Base-by-base conservation (phyloP, 306 rosid species). In the Dicorynia guianensis region DNA sequence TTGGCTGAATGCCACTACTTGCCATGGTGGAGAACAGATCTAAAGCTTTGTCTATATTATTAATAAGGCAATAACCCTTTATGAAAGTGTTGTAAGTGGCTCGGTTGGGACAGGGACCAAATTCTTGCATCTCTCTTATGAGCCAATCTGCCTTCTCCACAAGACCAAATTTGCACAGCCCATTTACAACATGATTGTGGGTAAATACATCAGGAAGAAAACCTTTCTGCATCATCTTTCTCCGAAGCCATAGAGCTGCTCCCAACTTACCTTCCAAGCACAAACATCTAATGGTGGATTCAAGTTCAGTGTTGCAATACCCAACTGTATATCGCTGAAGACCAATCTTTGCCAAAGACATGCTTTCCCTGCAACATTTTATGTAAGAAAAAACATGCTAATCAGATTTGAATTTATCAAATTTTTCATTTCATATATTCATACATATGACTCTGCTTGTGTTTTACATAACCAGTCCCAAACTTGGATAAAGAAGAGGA, bases 101-200 rank as follows among this genome's bases (percentile, higher is more conserved):
- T 63, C 86, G 66, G 76, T 67, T 87, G 75, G 97, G 98, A 79
- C 59, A 63, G 58, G 93, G 93, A 62, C 98, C 97, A 54, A 40
- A 58, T 76, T 85, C 79, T 66, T 78, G 69, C 98, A 94, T 94
- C 74, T 91, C 86, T 61, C 76, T 79, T 83, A 91, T 55, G 67
- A 94, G 84, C 84, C 78, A 69, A 71, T 83, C 87, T 11, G 96
- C 94, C 69, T 78, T 84, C 85, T 84, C 90, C 86, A 87, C 52
- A 60, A 80, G 76, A 44, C 89, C 89, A 67, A 71, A 38, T 83
- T 82, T 88, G 81, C 98, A 93, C 15, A 93, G 82, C 70, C 91
- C 90, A 60, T 89, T 88, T 33, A 93, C 69, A 67, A 93, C 82
- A 85, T 87, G 82, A 84, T 93, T 93, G 85, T 91, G 93, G 17